Base-by-base conservation (phyloP, 2,329 filamentous ascomycete genomes). In the Hortaea werneckii region DNA sequence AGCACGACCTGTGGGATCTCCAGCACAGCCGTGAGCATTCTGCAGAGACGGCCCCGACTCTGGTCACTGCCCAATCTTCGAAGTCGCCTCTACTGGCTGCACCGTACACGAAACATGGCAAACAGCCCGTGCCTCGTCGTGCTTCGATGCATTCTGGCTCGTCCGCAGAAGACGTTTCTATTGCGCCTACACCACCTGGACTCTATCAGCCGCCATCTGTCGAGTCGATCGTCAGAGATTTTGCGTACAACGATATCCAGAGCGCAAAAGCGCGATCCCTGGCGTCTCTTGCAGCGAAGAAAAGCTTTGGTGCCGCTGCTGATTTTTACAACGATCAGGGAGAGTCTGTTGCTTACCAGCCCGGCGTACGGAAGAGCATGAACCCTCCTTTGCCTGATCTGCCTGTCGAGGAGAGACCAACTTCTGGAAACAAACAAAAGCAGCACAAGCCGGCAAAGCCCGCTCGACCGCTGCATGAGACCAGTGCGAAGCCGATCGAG, bases 271-370 rank as follows among this genome's bases (percentile, higher is more conserved):
- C 34, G 10, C 9, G 27, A 26, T 34, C 42, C 1, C 34, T 32
- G 42, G 35, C 40, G 30, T 30, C 41, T 12, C n/a, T 45, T 26
- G 8, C 32, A 11, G 37, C 37, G 6, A n/a, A 29, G 12, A 20
- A 12, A 9, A 29, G 34, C 6, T 69, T 71, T 45, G 79, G 78
- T 37, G 78, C 78, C 2, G 72, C 79, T 11, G 53, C 56, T 13
- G 75, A 78, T 38, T 82, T 78, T 59, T 82, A 81, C 57, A 71
- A 72, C 42, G 78, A 82, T 55, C 72, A 77, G 51, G 78, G 78
- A 6, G 65, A 80, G 57, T 79, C 76, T 20, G 77, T 82, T 5
- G 58, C 64, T 8, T 58, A 66, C 2, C 79, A 82, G 58, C 79
- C 79, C 5, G 78, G 79, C 11, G 66, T 79, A 5, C 68, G 78